A percentile compares a stretch with the other conserved stretches of the same genome.
These are phyloP conservation scores for Hymenoscyphus linearis DNA, from an alignment of 2,329 filamentous ascomycete species.

Conservation along the genomic window DNA sequence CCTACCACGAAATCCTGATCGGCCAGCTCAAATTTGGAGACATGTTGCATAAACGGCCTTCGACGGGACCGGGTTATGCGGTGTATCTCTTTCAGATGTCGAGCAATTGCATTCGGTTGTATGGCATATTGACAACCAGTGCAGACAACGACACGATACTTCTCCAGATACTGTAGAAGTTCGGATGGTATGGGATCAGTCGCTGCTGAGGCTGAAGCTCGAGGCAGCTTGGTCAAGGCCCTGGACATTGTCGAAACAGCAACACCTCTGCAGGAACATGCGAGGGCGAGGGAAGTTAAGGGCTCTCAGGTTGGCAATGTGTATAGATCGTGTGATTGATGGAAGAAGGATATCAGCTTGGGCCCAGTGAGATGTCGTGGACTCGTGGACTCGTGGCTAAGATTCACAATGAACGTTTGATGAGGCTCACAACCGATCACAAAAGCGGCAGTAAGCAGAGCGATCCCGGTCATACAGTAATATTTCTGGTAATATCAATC, in stretches of 20 bases:
- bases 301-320: neutral
- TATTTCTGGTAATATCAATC: too few species aligned
- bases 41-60: slow-evolving; percentile 19
- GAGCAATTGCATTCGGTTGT: slow-evolving; percentile 20
- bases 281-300: neutral
- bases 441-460: neutral
- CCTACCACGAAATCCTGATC: slow-evolving; percentile 21
- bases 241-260: neutral
- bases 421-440: neutral
- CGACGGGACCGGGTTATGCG: slow-evolving; percentile 16
- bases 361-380: neutral
- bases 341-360: neutral
- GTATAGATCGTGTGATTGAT: neutral
- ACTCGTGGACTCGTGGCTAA: too few species aligned
- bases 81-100: slow-evolving; percentile 27
- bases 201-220: neutral
- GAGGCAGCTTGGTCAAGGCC: neutral
- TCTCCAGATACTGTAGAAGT: slow-evolving; percentile 22
- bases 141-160: slow-evolving; percentile 23
- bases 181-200: slow-evolving; percentile 10
- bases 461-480: too few species aligned
- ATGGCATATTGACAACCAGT: slow-evolving; percentile 25
- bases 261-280: neutral
- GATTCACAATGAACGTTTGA: neutral
- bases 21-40: slow-evolving; percentile 19